phyloP scores from a whole-genome alignment of 345 rosid genomes.

The Ceriops decandra region DNA sequence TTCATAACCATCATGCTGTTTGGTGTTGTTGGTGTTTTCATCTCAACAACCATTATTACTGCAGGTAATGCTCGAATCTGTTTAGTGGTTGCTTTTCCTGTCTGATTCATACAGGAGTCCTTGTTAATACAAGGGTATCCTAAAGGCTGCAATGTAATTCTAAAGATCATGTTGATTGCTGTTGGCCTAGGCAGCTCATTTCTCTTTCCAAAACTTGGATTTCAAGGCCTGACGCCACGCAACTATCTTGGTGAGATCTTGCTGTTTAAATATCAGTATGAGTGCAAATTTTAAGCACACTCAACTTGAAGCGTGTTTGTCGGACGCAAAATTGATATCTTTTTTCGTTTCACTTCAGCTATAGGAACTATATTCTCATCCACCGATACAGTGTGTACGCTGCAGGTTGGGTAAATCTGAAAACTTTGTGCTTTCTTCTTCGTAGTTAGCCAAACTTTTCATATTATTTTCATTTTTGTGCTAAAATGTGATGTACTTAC shows the following conservation, averaged over 20 bases:
- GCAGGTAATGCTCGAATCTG: conserved; percentile 41
- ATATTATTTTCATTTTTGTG: background rate
- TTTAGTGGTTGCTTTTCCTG: background rate
- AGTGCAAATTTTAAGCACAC: background rate
- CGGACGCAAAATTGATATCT: no score
- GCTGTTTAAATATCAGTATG: background rate
- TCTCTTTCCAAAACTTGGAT: conserved; percentile 63
- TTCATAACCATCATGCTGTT: conserved; percentile 75
- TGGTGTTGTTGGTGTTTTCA: conserved; percentile 75
- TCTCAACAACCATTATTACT: conserved; percentile 54
- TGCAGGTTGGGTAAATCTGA: conserved; percentile 54
- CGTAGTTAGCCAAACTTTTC: background rate
- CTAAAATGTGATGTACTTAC: background rate
- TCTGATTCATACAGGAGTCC: background rate
- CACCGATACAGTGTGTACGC: conserved; percentile 90
- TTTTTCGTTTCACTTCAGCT: conserved; percentile 43
- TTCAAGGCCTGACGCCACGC: conserved; percentile 46
- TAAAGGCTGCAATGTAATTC: background rate
- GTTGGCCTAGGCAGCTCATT: conserved; percentile 67
- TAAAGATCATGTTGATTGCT: conserved; percentile 14
- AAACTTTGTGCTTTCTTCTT: background rate
- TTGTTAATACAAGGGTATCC: background rate
- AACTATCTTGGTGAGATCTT: conserved; percentile 68
- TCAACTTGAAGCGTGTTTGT: no score
- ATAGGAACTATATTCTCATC: conserved; percentile 87